Percentiles rank a stretch among this genome's conserved stretches.
These are phyloP conservation scores for Fusarium sp. DNA, from an alignment of 2,329 filamentous ascomycete species.

Conservation along the genomic window DNA sequence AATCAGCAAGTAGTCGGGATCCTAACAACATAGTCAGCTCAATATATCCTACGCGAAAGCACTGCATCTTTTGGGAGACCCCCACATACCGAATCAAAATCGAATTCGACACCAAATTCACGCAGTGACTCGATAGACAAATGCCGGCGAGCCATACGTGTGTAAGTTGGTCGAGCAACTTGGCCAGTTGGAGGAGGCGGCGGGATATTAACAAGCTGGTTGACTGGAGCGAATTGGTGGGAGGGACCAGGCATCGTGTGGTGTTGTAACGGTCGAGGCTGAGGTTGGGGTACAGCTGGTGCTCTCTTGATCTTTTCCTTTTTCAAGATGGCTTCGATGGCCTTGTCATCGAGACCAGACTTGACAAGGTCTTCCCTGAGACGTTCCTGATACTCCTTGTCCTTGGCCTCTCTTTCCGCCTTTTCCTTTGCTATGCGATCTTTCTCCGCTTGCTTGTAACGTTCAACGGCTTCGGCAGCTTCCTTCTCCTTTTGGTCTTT, in stretches of 20 bases:
- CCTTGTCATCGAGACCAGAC: slow-evolving; percentile 70
- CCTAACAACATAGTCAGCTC: slow-evolving; percentile 59
- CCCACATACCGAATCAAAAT: slow-evolving; percentile 66
- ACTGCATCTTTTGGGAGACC: background rate
- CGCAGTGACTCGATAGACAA: slow-evolving; percentile 73
- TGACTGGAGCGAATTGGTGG: slow-evolving; percentile 12
- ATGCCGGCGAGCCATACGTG: slow-evolving; percentile 72
- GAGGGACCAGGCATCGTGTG: slow-evolving; percentile 20
- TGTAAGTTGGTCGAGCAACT: slow-evolving; percentile 67
- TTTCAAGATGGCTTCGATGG: slow-evolving; percentile 70
- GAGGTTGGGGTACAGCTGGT: slow-evolving; percentile 23
- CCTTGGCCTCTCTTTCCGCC: slow-evolving; percentile 59
- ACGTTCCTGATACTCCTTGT: slow-evolving; percentile 65
- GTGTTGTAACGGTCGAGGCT: slow-evolving; percentile 17
- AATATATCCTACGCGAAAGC: background rate
- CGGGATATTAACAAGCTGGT: slow-evolving; percentile 13
- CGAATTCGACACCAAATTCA: slow-evolving; percentile 68
- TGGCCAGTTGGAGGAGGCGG: slow-evolving; percentile 9
- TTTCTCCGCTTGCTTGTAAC: slow-evolving; percentile 63
- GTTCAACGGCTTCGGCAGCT: slow-evolving; percentile 64
- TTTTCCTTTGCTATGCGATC: slow-evolving; percentile 60
- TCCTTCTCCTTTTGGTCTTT: slow-evolving; percentile 64
- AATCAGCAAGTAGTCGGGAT: slow-evolving; percentile 79
- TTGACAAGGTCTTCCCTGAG: slow-evolving; percentile 70
- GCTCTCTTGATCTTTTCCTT: slow-evolving; percentile 64